Evolutionary conservation across 2,329 filamentous ascomycete genomes (phyloP).

Genomic region (Aspergillus fumigatiaffinis): DNA sequence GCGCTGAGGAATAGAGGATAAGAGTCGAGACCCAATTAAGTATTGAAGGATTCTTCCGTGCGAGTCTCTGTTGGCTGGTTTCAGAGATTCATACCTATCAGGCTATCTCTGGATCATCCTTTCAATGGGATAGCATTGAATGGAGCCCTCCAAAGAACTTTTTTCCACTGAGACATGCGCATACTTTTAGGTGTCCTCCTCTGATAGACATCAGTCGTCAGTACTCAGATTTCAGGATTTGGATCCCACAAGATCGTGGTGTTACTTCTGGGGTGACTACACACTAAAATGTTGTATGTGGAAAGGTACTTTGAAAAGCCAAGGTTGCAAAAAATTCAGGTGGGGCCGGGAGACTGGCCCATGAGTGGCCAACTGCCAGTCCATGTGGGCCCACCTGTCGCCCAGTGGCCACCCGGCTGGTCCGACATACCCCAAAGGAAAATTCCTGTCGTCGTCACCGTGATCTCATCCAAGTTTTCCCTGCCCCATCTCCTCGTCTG

Average conservation of each 20-base stretch:
- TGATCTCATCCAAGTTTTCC: slow-evolving; percentile 31
- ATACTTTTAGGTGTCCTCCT: not conserved
- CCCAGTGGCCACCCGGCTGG: slow-evolving; percentile 21
- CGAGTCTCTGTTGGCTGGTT: too few relatives aligned
- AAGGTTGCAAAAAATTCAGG: not conserved
- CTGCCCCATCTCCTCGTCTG: slow-evolving; percentile 1
- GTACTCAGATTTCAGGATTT: not conserved
- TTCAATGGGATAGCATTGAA: not conserved
- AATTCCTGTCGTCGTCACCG: slow-evolving; percentile 37
- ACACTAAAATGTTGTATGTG: not conserved
- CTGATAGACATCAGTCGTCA: not conserved
- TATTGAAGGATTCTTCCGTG: not conserved
- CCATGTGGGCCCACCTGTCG: slow-evolving; percentile 10
- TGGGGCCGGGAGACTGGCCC: slow-evolving; percentile 5
- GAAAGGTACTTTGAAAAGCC: not conserved
- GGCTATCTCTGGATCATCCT: not conserved
- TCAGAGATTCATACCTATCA: too few relatives aligned
- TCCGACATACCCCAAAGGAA: slow-evolving; percentile 17
- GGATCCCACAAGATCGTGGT: not conserved
- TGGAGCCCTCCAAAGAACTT: not conserved
- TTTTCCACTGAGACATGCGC: not conserved
- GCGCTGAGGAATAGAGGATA: not conserved
- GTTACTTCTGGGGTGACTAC: not conserved
- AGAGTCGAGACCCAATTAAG: not conserved
- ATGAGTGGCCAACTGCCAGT: slow-evolving; percentile 14